Percentiles rank a stretch among this genome's conserved stretches.
phyloP scores from a whole-genome alignment of 2,329 filamentous ascomycete genomes.

The Xylaria multiplex region DNA sequence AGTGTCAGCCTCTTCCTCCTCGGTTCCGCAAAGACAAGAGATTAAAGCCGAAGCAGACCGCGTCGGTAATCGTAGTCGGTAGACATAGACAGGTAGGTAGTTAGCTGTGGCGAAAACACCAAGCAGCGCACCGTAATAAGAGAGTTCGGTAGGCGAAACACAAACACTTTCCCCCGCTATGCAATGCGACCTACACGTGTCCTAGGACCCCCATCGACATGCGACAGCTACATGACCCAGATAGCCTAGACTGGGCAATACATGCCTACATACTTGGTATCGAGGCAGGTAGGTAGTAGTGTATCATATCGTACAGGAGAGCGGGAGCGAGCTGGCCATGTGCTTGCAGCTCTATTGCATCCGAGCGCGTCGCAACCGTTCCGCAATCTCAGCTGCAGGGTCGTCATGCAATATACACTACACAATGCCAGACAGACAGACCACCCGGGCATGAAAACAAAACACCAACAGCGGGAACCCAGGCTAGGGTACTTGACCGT shows the following conservation, averaged over 20 bases:
- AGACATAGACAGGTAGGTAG: not conserved
- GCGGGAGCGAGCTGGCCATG: no score
- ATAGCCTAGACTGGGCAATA: not conserved
- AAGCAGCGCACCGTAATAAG: not conserved
- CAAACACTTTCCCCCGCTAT: not conserved
- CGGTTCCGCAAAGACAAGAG: not conserved
- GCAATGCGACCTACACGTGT: slow-evolving; percentile 7
- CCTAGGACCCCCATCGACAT: not conserved
- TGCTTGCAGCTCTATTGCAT: not conserved
- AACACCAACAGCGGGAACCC: slow-evolving; percentile 1
- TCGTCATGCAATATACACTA: not conserved
- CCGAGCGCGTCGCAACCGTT: not conserved
- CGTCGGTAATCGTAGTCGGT: not conserved
- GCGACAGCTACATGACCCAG: not conserved
- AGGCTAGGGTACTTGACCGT: not conserved
- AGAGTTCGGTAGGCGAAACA: not conserved
- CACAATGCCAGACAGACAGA: not conserved
- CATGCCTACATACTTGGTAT: no score
- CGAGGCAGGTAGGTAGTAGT: not conserved
- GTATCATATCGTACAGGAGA: no score
- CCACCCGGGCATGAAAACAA: slow-evolving; percentile 2
- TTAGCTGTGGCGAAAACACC: not conserved
- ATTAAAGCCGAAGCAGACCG: not conserved
- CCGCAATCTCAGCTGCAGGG: not conserved
- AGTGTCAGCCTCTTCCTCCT: slow-evolving; percentile 1